Evolutionary conservation across 1,284 basidiomycete species (phyloP), one percentile per base, ranked within the genome.

Genomic region (Phaffia rhodozyma): DNA sequence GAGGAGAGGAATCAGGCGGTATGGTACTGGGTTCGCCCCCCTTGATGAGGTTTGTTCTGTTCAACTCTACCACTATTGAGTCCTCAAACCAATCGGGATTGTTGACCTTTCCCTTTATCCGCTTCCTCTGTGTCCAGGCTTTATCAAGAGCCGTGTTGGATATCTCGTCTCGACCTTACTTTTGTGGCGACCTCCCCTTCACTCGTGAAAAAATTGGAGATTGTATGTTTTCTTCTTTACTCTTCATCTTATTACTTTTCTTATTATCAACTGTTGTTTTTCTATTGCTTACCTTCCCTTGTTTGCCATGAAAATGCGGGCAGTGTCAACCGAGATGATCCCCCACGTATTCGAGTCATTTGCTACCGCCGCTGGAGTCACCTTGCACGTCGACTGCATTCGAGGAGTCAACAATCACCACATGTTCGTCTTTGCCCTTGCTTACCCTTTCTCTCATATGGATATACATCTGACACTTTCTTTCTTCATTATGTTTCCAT

Each of bases 401-500:
- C 81, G 91, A 43, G 96, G 96, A 58, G 86, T 90, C 70, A 99
- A 99, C 77, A 96, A 99, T 74, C 96, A 99, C 75, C 96, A 98
- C 77, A 84, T 89, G 92, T 91, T 72, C 68, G 84, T 76, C 16
- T 7, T 50, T n/a, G 18, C 32, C 27, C n/a, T 63, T 47, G 6
- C n/a, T 25, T 16, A 5, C 53, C 47, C 23, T 30, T 27, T 60
- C 32, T 5, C 27, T 50, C 27, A 29, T 47, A n/a, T 57, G 20
- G 18, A 34, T 18, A 25, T 34, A 21, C 2, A 3, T 23, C 20
- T 43, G 38, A 43, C 13, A 16, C 13, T 43, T 21, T 9, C 9
- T 55, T 16, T n/a, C 7, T 43, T 53, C 30, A n/a, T 23, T 32
- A 23, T 54, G 29, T 43, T 16, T 21, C 43, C 20, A 13, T 20